These are phyloP conservation scores for Platanus orientalis DNA, from an alignment of 164 flowering plant genomes.

Conservation along the genomic window DNA sequence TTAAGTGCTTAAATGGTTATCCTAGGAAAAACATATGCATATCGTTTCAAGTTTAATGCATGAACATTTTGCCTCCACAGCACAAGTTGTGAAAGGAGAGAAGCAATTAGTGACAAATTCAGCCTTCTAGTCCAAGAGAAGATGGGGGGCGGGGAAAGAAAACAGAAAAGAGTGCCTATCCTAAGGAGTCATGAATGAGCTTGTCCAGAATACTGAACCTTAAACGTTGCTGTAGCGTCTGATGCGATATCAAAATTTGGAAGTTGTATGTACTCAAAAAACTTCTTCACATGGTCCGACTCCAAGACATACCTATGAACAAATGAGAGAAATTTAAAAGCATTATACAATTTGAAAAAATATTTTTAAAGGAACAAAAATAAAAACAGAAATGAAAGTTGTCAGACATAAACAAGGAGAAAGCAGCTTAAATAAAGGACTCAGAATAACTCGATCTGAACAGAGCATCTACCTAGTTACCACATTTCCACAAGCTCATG, in stretches of 20 bases:
- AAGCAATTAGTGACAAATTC: not conserved
- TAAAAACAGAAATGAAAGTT: too few species aligned
- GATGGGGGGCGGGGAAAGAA: too few species aligned
- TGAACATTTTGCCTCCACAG: too few species aligned
- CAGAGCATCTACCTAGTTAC: not conserved
- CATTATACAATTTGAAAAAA: not conserved
- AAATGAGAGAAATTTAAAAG: not conserved
- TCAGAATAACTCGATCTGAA: not conserved
- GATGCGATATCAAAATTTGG: conserved; percentile 95
- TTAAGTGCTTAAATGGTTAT: too few species aligned
- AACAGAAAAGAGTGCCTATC: too few species aligned
- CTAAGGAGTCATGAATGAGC: too few species aligned
- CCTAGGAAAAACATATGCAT: too few species aligned
- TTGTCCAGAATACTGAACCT: conserved; percentile 38
- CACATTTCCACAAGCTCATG: not conserved
- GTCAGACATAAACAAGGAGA: not conserved
- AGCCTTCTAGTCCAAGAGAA: too few species aligned
- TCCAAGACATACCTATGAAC: conserved; percentile 71
- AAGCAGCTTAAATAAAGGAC: not conserved
- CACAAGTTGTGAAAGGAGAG: too few species aligned
- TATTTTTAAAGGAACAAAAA: too few species aligned
- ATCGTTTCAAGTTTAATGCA: too few species aligned
- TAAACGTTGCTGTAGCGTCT: conserved; percentile 92
- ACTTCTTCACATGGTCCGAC: conserved; percentile 75
- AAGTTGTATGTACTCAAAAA: conserved; percentile 84